Evolutionary conservation across 495 filamentous ascomycete species (phyloP).

Genomic region (Xylaria nigripes): DNA sequence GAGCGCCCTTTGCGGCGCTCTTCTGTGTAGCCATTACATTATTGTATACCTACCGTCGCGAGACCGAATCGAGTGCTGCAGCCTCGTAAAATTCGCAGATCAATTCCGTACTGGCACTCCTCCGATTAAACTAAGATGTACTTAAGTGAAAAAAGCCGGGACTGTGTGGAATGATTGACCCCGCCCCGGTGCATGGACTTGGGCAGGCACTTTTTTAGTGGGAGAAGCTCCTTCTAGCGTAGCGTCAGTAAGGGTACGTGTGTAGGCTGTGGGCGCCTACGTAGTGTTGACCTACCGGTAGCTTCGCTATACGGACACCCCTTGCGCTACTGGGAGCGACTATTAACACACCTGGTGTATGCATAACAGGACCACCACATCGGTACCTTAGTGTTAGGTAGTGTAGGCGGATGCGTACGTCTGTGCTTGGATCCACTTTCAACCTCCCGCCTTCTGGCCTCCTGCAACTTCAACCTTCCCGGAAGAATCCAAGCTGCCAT

Average conservation of each 20-base stretch:
- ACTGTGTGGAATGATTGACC: background rate
- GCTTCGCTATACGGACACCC: background rate
- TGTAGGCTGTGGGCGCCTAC: too few relatives aligned
- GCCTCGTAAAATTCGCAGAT: too few relatives aligned
- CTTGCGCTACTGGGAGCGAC: background rate
- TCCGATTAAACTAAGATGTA: too few relatives aligned
- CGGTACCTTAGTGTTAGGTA: background rate
- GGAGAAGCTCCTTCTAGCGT: background rate
- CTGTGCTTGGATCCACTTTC: slow-evolving; percentile 3
- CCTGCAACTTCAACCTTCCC: background rate
- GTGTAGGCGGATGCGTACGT: too few relatives aligned
- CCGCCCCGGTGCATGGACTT: background rate
- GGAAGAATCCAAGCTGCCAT: background rate
- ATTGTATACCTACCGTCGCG: background rate
- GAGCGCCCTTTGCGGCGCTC: slow-evolving; percentile 1
- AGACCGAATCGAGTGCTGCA: too few relatives aligned
- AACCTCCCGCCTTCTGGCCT: slow-evolving; percentile 1
- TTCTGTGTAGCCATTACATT: slow-evolving; percentile 11
- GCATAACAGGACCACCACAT: background rate
- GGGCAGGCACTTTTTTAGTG: background rate
- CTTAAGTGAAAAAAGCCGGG: too few relatives aligned
- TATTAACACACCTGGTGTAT: background rate
- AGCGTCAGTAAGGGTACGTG: too few relatives aligned
- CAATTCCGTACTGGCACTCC: too few relatives aligned
- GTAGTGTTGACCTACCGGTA: too few relatives aligned